Conservation (phyloP, 495 filamentous ascomycete genomes). For the Lepidopterella palustris region DNA sequence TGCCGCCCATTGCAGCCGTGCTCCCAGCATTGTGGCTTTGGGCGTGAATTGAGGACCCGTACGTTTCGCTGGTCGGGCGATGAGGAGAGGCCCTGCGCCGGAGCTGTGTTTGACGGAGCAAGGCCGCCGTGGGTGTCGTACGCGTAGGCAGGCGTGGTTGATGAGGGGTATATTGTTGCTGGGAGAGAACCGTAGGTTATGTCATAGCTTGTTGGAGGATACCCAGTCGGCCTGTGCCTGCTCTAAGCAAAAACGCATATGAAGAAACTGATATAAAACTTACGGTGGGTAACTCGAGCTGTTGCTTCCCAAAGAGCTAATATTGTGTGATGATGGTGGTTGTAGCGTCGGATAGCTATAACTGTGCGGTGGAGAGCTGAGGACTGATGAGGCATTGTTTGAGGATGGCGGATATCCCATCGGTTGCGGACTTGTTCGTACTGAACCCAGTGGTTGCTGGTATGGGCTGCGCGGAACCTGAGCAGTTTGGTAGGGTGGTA, state of each 20-base stretch:
- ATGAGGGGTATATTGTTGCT: slow-evolving; percentile 19
- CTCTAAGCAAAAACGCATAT: neutral
- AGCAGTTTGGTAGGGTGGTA: slow-evolving; percentile 24
- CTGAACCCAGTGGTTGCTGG: slow-evolving; percentile 19
- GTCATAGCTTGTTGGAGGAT: slow-evolving; percentile 23
- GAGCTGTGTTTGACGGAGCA: slow-evolving; percentile 4
- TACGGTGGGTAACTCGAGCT: slow-evolving; percentile 28
- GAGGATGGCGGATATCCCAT: slow-evolving; percentile 20
- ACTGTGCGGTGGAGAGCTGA: slow-evolving; percentile 16
- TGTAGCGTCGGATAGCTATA: slow-evolving; percentile 23
- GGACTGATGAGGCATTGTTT: slow-evolving; percentile 16
- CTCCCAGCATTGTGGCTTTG: slow-evolving; percentile 91
- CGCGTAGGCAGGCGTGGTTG: slow-evolving; percentile 11
- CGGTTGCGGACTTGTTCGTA: slow-evolving; percentile 23
- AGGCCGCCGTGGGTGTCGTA: slow-evolving; percentile 15
- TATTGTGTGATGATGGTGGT: slow-evolving; percentile 10
- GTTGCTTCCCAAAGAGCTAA: slow-evolving; percentile 14
- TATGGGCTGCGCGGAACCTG: slow-evolving; percentile 23
- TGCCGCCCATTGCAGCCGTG: slow-evolving; percentile 91
- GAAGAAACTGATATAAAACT: neutral
- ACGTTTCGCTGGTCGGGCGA: slow-evolving; percentile 34
- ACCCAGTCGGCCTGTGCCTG: slow-evolving; percentile 12
- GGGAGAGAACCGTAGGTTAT: slow-evolving; percentile 19
- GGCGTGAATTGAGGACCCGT: slow-evolving; percentile 65
- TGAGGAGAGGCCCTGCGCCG: slow-evolving; percentile 15